phyloP scores from a whole-genome alignment of 148 eudicot genomes.

The Chenopodium quinoa region DNA sequence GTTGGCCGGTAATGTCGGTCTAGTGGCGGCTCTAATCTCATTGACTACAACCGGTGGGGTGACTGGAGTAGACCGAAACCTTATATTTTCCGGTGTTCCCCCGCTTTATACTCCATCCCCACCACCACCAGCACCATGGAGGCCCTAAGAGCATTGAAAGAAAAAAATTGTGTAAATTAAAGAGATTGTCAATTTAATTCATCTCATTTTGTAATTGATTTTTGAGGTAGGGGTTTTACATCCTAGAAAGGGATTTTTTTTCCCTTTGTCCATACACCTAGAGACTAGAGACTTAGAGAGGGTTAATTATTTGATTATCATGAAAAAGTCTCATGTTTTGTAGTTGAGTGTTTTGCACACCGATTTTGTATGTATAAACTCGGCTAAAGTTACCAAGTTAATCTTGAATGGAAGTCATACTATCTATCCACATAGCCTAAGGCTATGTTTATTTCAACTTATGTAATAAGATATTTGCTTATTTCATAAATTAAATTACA shows the following conservation, averaged over 20 bases:
- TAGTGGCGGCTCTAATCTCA: slow-evolving; percentile 74
- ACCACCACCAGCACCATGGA: slow-evolving; percentile 38
- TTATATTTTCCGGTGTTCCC: slow-evolving; percentile 69
- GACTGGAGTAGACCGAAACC: slow-evolving; percentile 52
- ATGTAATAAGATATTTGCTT: no score
- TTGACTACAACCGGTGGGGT: slow-evolving; percentile 44
- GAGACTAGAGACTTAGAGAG: background rate
- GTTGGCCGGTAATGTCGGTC: slow-evolving; percentile 77
- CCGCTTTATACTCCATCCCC: slow-evolving; percentile 45
- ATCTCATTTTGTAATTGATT: background rate
- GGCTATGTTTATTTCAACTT: no score
- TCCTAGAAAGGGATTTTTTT: slow-evolving; percentile 5
- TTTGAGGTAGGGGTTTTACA: background rate
- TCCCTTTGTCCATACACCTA: slow-evolving; percentile 8
- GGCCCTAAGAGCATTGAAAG: slow-evolving; percentile 8
- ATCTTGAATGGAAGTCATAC: background rate
- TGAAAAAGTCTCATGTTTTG: background rate
- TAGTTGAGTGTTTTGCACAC: background rate
- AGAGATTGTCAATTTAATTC: background rate
- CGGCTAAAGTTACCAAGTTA: background rate
- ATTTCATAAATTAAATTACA: no score
- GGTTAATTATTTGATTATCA: background rate
- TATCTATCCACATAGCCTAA: no score
- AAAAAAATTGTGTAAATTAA: background rate
- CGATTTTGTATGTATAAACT: background rate